phyloP scores from a whole-genome alignment of 1,284 basidiomycete genomes.

The Agroathelia rolfsii region DNA sequence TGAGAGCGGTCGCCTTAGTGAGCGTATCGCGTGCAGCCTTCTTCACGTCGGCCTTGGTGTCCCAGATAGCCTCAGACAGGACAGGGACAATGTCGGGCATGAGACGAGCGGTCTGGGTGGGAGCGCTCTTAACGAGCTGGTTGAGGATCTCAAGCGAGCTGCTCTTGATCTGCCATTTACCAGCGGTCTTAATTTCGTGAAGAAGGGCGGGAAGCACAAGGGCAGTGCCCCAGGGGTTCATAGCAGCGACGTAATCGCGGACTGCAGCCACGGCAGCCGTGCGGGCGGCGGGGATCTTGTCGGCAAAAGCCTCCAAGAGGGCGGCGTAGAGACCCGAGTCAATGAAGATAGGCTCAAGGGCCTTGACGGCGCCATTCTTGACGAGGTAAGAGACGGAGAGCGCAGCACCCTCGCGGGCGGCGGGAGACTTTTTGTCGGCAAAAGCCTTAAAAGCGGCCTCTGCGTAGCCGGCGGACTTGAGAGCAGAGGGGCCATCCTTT shows the following conservation, averaged over 20 bases:
- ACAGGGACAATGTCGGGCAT: conserved; percentile 97
- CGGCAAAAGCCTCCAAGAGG: conserved; percentile 87
- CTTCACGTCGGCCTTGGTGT: conserved; percentile 99
- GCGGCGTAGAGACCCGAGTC: conserved; percentile 77
- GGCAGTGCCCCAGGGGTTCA: conserved; percentile 86
- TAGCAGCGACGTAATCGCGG: conserved; percentile 67
- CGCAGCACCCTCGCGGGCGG: conserved; percentile 79
- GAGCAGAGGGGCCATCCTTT: conserved; percentile 80
- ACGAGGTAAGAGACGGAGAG: conserved; percentile 64
- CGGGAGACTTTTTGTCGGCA: conserved; percentile 84
- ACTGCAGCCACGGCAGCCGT: conserved; percentile 83
- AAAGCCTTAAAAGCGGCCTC: conserved; percentile 82
- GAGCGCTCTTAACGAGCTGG: conserved; percentile 82
- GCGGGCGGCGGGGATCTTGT: conserved; percentile 83
- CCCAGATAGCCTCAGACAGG: conserved; percentile 96
- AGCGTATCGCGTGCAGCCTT: conserved; percentile 95
- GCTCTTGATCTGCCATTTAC: conserved; percentile 99
- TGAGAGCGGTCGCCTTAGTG: conserved; percentile 85
- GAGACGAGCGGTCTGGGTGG: conserved; percentile 78
- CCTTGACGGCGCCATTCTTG: conserved; percentile 71
- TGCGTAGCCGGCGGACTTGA: conserved; percentile 69
- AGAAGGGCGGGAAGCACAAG: conserved; percentile 87
- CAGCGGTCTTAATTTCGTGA: conserved; percentile 90
- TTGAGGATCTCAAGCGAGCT: conserved; percentile 82
- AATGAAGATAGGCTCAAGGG: conserved; percentile 86